Evolutionary conservation across 371 early-diverging fungal genomes (phyloP).

Genomic region (Blakeslea trispora): DNA sequence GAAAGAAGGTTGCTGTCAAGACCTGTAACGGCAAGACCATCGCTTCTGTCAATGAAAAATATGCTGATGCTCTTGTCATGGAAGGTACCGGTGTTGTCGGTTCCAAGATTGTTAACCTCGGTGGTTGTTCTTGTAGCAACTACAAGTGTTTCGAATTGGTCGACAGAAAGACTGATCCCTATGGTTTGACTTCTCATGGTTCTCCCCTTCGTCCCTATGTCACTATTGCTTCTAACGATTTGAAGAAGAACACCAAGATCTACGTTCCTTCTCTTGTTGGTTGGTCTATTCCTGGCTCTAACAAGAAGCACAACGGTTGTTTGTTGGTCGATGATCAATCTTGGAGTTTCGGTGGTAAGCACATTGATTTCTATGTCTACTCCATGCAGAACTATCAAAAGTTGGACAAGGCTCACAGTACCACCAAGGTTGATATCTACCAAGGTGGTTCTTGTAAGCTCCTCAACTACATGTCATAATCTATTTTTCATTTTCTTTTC

Average conservation of each 20-base stretch:
- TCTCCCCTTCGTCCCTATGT: constrained; percentile 48
- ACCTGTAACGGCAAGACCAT: constrained; percentile 48
- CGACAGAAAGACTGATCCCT: constrained; percentile 42
- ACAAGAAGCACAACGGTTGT: constrained; percentile 52
- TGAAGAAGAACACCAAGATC: constrained; percentile 54
- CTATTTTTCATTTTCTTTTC: background rate
- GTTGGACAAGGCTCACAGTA: constrained; percentile 33
- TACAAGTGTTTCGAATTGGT: constrained; percentile 52
- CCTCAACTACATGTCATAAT: constrained; percentile 38
- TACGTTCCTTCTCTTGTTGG: constrained; percentile 49
- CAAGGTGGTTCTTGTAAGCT: constrained; percentile 53
- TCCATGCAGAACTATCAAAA: constrained; percentile 35
- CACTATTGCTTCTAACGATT: constrained; percentile 47
- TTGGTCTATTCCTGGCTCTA: constrained; percentile 46
- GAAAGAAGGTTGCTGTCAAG: constrained; percentile 41
- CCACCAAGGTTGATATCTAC: constrained; percentile 45
- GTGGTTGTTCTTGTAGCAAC: constrained; percentile 44
- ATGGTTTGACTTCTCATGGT: constrained; percentile 48
- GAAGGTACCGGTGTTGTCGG: constrained; percentile 54
- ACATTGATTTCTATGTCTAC: constrained; percentile 52
- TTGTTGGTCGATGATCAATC: constrained; percentile 51
- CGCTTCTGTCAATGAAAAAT: constrained; percentile 42
- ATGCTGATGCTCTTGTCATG: constrained; percentile 53
- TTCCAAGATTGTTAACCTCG: constrained; percentile 53
- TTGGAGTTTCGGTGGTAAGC: constrained; percentile 50